phyloP scores from a whole-genome alignment of 495 filamentous ascomycete genomes.

The Neurospora tetrasperma region DNA sequence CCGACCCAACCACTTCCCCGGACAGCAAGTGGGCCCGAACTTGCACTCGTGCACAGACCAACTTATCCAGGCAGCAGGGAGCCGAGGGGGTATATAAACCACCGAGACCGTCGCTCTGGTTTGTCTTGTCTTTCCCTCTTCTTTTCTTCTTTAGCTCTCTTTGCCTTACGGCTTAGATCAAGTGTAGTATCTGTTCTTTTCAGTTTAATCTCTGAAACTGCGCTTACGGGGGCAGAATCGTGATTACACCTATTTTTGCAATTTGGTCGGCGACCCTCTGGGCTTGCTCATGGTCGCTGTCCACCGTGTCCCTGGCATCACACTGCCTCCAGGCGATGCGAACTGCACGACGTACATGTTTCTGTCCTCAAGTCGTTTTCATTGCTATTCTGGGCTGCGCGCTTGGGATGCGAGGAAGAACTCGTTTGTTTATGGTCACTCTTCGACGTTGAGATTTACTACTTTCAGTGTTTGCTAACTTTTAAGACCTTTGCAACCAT shows the following conservation, averaged over 20 bases:
- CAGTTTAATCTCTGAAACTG: neutral
- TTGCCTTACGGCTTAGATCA: neutral
- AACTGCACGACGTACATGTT: neutral
- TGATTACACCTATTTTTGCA: neutral
- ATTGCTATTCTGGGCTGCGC: neutral
- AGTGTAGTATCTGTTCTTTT: neutral
- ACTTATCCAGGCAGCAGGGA: neutral
- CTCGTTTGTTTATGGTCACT: neutral
- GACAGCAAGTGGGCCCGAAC: neutral
- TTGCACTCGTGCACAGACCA: neutral
- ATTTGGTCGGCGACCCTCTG: neutral
- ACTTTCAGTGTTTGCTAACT: neutral
- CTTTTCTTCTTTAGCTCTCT: neutral
- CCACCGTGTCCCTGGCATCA: neutral
- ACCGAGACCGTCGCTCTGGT: neutral
- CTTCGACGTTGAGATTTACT: neutral
- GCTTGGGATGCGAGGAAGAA: neutral
- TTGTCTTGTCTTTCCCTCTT: neutral
- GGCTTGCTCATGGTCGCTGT: neutral
- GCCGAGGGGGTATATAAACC: neutral
- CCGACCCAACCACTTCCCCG: neutral
- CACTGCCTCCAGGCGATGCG: neutral
- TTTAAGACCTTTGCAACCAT: neutral
- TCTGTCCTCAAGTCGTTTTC: neutral
- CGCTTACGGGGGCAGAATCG: neutral